These are phyloP conservation scores for Prunus kanzakura DNA, from an alignment of 306 rosid species.

Conservation along the genomic window DNA sequence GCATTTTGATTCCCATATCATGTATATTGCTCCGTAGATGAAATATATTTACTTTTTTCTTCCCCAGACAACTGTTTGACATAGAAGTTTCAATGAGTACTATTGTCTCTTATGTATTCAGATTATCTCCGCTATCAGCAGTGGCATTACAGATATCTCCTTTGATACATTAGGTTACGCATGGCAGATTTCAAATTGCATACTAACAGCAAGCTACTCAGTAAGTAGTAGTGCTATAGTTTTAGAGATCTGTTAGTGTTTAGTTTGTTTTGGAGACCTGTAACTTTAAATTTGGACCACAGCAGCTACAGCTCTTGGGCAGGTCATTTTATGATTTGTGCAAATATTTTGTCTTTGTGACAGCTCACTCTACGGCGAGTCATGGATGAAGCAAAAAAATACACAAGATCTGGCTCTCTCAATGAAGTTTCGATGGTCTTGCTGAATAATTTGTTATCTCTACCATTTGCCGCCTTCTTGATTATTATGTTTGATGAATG, in stretches of 20 bases:
- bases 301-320: constrained; percentile 1
- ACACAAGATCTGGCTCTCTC: constrained; percentile 71
- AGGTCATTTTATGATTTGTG: constrained; percentile 3
- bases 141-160: constrained; percentile 85
- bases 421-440: constrained; percentile 96
- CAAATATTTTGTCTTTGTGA: constrained; percentile 17
- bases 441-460: constrained; percentile 73
- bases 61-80: background rate
- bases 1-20: background rate
- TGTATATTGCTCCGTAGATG: background rate
- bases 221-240: constrained; percentile 36
- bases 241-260: background rate
- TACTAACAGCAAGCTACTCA: constrained; percentile 81
- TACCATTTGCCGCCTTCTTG: constrained; percentile 70
- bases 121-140: constrained; percentile 79
- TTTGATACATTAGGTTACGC: constrained; percentile 67
- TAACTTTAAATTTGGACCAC: constrained; percentile 8
- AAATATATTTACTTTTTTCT: background rate
- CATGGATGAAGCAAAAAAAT: constrained; percentile 82
- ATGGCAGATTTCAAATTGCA: constrained; percentile 77
- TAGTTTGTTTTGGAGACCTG: constrained; percentile 6
- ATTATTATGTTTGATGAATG: constrained; percentile 66
- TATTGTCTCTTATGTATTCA: constrained; percentile 25
- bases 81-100: background rate
- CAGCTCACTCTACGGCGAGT: constrained; percentile 77